Conservation (phyloP, 768 basidiomycete species). For the Galerina marginata region DNA sequence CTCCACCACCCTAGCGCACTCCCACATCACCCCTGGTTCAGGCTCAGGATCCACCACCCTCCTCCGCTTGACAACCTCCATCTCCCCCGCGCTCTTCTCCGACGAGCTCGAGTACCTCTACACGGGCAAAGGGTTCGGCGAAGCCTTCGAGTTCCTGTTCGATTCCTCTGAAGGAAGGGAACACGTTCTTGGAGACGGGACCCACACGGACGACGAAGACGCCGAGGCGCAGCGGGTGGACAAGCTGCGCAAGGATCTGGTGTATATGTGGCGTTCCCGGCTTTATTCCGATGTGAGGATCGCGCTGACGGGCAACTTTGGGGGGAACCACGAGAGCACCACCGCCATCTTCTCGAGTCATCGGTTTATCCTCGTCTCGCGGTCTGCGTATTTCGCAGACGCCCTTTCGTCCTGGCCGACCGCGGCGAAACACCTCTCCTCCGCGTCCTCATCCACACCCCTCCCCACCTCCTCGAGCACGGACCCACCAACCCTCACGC, state of each 20-base stretch:
- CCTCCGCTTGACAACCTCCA: constrained; percentile 68
- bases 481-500: constrained; percentile 58
- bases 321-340: constrained; percentile 63
- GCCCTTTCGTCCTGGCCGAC: constrained; percentile 72
- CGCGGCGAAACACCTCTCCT: constrained; percentile 8
- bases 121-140: constrained; percentile 88
- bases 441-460: too few species aligned
- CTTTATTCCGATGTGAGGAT: constrained; percentile 93
- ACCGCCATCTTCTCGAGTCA: constrained; percentile 92
- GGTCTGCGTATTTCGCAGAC: constrained; percentile 86
- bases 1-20: not conserved
- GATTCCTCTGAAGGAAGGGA: constrained; percentile 63
- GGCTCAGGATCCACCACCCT: constrained; percentile 47
- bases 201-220: constrained; percentile 15
- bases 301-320: constrained; percentile 72
- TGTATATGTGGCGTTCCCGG: constrained; percentile 96
- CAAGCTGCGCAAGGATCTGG: constrained; percentile 90
- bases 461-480: constrained; percentile 23
- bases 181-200: constrained; percentile 35
- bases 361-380: constrained; percentile 89
- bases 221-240: constrained; percentile 64
- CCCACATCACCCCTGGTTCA: not conserved
- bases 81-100: constrained; percentile 81
- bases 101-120: constrained; percentile 95
- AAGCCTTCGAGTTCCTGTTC: constrained; percentile 87